A percentile compares a stretch with the other conserved stretches of the same genome.
These are phyloP conservation scores for Amphibolis antarctica DNA, from an alignment of 106 monocot genomes.

Conservation along the genomic window DNA sequence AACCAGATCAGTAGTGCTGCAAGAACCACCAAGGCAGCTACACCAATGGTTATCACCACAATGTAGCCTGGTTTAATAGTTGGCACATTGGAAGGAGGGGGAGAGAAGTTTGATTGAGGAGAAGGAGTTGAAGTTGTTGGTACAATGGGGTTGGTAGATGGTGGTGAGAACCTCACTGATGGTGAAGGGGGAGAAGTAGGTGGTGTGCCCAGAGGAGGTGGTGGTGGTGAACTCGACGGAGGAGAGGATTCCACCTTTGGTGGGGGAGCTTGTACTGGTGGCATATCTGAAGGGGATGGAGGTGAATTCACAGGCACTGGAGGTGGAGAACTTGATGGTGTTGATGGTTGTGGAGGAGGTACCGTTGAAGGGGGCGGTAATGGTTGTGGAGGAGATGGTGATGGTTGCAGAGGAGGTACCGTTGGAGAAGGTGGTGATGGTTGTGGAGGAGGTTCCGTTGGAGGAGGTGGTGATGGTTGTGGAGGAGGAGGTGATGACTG, in stretches of 20 bases:
- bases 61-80: slow-evolving; percentile 19
- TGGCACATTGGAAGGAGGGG: background rate
- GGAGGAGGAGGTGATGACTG: slow-evolving; percentile 3
- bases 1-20: slow-evolving; percentile 28
- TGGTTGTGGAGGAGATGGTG: slow-evolving; percentile 10
- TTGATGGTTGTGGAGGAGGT: slow-evolving; percentile 6
- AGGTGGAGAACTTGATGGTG: slow-evolving; percentile 9
- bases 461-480: slow-evolving; percentile 15
- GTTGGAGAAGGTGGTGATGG: slow-evolving; percentile 6
- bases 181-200: background rate
- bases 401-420: background rate
- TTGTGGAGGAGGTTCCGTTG: slow-evolving; percentile 1
- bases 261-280: background rate
- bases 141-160: background rate
- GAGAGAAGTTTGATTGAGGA: background rate
- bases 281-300: background rate
- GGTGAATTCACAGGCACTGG: slow-evolving; percentile 12
- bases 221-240: background rate
- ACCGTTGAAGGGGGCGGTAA: slow-evolving; percentile 9
- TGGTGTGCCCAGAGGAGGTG: background rate
- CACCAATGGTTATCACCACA: slow-evolving; percentile 28
- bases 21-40: slow-evolving; percentile 23
- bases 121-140: background rate
- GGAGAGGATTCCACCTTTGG: background rate
- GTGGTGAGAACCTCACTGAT: background rate